Base-by-base conservation (phyloP, 2,329 filamentous ascomycete species). In the Neofusicoccum ribis region DNA sequence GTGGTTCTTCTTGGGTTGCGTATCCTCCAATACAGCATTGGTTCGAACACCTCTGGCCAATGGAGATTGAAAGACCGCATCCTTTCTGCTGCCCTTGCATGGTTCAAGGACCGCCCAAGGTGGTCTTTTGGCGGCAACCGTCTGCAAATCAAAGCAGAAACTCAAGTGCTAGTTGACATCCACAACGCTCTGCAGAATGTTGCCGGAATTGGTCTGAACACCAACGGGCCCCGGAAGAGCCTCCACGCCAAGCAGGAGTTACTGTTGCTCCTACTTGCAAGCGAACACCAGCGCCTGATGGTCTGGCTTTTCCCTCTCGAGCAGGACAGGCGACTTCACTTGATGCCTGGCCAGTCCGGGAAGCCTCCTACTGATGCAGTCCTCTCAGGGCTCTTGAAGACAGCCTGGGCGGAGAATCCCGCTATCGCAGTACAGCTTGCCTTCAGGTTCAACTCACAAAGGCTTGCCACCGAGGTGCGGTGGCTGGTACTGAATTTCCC, bases 71-170 rank as follows among this genome's bases (percentile, higher is more conserved):
- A 97, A 76, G 93, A 98, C 73, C 88, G 92, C 69, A 89, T 97
- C 60, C 78, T 99, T 43, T 93, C 92, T 5, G 93, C 92, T 36
- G 93, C 88, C 14, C 82, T 99, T 37, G 88, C 86, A 67, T 99
- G 96, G 96, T 99, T 99, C 78, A 87, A 68, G 73, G 63, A 51
- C 23, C 62, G 43, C 14, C 61, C n/a, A 68, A 84, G 83, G 69
- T 99, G 95, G 94, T 96, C 95, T 0, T 98, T 95, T 77, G 95
- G 95, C 65, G 95, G 94, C 71, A 99, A 97, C 74, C 86, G 91
- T 56, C 81, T 99, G 15, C 95, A 99, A 75, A 83, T 98, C 60
- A 98, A 96, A 81, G 94, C 96, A 0, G 95, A 99, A 78, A 87
- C 92, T 39, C 90, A 90, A 69, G 82, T 97, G 17, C 85, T 98